Evolutionary conservation across 108 stramenopile genomes (phyloP), one percentile per base, ranked within the genome.

Genomic region (Nitzschia sp.): DNA sequence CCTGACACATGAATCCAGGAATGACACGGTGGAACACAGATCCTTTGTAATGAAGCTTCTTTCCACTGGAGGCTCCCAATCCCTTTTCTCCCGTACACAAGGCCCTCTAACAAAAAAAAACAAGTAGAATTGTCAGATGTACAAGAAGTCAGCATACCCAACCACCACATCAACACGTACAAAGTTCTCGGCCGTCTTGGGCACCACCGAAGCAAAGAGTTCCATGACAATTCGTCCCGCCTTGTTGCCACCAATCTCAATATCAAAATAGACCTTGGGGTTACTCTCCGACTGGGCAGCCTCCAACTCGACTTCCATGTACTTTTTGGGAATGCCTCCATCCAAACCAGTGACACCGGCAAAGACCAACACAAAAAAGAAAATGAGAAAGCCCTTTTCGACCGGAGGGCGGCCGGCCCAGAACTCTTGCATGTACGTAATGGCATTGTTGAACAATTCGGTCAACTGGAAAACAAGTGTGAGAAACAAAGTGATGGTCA

Each of bases 21-120:
- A 98, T 97, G 59, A 98, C 83, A 54, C 98, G 91, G 77, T 98
- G 98, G 82, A 98, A 98, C 52, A 64, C 41, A 6, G 76, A 88
- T 60, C 92, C 95, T 68, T 93, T 89, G 72, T 86, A 97, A 65
- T 80, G 79, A 17, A 80, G 58, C 21, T 59, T 59, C 60, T 67
- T 69, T 22, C 77, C 77, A 48, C 50, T 57, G 25, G 70, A 46
- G 42, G 43, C 11, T 37, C 94, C 95, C 25, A 78, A 67, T 51
- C 97, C 97, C 69, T 96, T 96, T 72, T 95, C 94, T 59, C 87
- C 87, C 3, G 88, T 89, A 44, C 88, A 86, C 10, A 65, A 38
- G 34, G 64, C 64, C 29, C 64, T 37, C 61, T 62, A 21, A 19
- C 2, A 34, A 34, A 5, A 34, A 34, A 3, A 34, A 34, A 34